Evolutionary conservation across 306 rosid species (phyloP).

Genomic region (Rosa chinensis): DNA sequence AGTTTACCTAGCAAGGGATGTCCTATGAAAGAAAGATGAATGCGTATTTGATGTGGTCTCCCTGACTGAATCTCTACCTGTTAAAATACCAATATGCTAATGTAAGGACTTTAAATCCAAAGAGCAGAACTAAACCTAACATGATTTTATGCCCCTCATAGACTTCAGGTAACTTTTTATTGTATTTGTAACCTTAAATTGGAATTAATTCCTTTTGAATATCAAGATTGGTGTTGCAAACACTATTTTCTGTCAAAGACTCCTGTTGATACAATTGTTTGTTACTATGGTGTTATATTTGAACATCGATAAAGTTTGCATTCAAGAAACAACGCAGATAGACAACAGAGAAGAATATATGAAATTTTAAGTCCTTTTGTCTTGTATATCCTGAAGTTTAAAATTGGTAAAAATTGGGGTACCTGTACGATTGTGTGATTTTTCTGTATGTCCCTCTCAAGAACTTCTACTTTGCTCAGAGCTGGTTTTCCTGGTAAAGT

Average conservation of each 20-base stretch:
- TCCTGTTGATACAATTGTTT: not conserved
- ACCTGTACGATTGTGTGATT: slow-evolving; percentile 86
- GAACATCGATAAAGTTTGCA: not conserved
- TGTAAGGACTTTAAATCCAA: slow-evolving; percentile 4
- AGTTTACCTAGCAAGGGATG: slow-evolving; percentile 76
- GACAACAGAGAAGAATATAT: not conserved
- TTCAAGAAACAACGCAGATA: not conserved
- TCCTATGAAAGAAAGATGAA: slow-evolving; percentile 89
- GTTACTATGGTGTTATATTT: not conserved
- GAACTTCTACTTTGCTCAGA: slow-evolving; percentile 66
- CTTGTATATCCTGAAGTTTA: not conserved
- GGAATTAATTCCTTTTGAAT: not conserved
- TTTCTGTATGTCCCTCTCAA: slow-evolving; percentile 55
- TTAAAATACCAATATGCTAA: slow-evolving; percentile 25
- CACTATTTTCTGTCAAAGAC: not conserved
- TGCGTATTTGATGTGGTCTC: slow-evolving; percentile 95
- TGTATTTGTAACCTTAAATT: not conserved
- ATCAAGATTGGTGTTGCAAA: not conserved
- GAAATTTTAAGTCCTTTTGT: not conserved
- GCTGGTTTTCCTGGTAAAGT: slow-evolving; percentile 80
- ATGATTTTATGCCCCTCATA: not conserved
- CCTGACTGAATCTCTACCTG: slow-evolving; percentile 94
- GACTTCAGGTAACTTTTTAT: not conserved
- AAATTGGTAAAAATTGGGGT: slow-evolving; percentile 1
- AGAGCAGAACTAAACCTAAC: not conserved